Base-by-base conservation (phyloP, 1,284 basidiomycete genomes). In the Malassezia sp. region DNA sequence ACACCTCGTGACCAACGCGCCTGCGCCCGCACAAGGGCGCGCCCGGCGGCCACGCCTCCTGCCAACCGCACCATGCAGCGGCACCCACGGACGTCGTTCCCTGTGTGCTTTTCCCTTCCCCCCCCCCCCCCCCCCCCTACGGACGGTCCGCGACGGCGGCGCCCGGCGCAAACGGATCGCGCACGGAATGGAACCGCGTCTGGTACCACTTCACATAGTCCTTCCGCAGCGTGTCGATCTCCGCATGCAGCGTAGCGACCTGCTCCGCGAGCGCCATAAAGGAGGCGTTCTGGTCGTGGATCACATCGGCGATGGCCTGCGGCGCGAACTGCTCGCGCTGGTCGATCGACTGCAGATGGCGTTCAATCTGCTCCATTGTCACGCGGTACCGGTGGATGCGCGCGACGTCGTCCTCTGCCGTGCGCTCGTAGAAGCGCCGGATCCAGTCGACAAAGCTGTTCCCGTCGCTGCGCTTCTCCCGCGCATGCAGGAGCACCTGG, bases 151-250 rank as follows among this genome's bases (percentile, higher is more conserved):
- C 42, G 2, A 37, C 48, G 2, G 48, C 34, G 9, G 36, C 38
- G 5, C 38, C 39, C 15, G 40, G 48, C n/a, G 48, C 60, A 45
- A 67, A 67, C 18, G 65, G 65, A 44, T 67, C 65, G 34, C 62
- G 45, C 4, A 63, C 57, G 24, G 56, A 60, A 23, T 52, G 58
- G 47, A 59, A 52, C 17, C 54, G 53, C 38, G 53, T 49, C 45
- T 60, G 58, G 45, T 68, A 70, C 67, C 67, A 70, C 27, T 53
- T 54, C 0, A 56, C 50, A 42, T 66, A 70, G 33, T 68, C 63
- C 39, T 53, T 60, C 47, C 65, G 67, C 10, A 70, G 37, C 20
- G 45, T 48, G 3, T 70, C 63, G 17, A 70, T 57, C 39, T 70
- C 65, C 1, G 55, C 52, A 38, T 70, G 66, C 33, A 70, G 36